Evolutionary conservation across 140 eudicot species (phyloP).

Genomic region (Stevia rebaudiana): DNA sequence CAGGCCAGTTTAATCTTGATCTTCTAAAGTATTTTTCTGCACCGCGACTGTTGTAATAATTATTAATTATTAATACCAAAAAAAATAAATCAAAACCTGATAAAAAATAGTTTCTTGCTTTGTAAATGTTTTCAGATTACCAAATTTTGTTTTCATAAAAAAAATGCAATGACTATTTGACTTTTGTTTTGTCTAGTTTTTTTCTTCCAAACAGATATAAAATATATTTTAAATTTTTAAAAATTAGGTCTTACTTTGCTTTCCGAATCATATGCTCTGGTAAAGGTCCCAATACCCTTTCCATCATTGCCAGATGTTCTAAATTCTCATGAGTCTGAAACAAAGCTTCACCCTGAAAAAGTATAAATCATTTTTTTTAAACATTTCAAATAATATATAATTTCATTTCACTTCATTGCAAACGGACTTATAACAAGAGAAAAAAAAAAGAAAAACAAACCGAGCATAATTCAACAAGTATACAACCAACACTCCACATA

Average conservation of each 20-base stretch:
- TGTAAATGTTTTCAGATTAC: not conserved
- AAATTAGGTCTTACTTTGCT: conserved; percentile 44
- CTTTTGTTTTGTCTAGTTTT: not conserved
- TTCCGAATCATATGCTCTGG: conserved; percentile 66
- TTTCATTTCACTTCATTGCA: not conserved
- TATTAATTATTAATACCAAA: not conserved
- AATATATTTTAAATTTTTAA: not conserved
- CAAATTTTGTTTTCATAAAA: not conserved
- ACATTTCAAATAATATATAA: not conserved
- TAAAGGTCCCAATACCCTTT: conserved; percentile 76
- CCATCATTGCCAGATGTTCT: conserved; percentile 94
- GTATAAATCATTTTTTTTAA: not conserved
- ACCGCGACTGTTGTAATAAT: conserved; percentile 40
- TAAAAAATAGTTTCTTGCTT: not conserved
- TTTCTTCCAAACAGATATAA: not conserved
- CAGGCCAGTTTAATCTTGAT: conserved; percentile 77
- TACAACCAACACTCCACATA: conserved; percentile 84
- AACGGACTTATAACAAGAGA: not conserved
- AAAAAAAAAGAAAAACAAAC: conserved; percentile 33
- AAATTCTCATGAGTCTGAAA: conserved; percentile 88
- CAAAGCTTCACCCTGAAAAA: conserved; percentile 66
- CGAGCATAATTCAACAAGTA: conserved; percentile 79
- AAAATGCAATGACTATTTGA: not conserved
- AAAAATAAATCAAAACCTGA: not conserved
- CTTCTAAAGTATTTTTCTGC: conserved; percentile 72